Evolutionary conservation across 192 early-diverging fungal genomes (phyloP).

Genomic region (Coemansia sp.): DNA sequence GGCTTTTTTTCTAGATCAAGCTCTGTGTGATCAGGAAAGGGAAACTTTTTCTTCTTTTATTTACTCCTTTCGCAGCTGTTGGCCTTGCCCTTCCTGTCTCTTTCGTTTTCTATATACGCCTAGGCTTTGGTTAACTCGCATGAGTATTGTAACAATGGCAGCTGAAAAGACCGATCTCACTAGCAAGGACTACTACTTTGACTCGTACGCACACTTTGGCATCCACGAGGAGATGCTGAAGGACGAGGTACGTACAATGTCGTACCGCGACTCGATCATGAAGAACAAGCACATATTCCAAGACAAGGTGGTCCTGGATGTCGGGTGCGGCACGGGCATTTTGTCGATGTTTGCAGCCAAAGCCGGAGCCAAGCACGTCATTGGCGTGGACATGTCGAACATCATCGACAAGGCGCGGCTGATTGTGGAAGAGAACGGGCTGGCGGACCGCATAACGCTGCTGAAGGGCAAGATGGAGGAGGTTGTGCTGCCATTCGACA

Average conservation of each 20-base stretch:
- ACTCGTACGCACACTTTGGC: slow-evolving; percentile 95
- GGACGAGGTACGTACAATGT: slow-evolving; percentile 92
- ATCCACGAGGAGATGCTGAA: slow-evolving; percentile 98
- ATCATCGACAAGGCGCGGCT: slow-evolving; percentile 94
- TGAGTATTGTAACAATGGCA: slow-evolving; percentile 2
- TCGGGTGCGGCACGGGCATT: slow-evolving; percentile 99
- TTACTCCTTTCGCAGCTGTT: neutral
- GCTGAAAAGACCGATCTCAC: slow-evolving; percentile 31
- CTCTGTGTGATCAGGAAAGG: slow-evolving; percentile 1
- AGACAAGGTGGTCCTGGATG: slow-evolving; percentile 96
- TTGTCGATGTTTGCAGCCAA: slow-evolving; percentile 99
- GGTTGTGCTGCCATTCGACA: slow-evolving; percentile 84
- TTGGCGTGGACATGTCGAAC: slow-evolving; percentile 96
- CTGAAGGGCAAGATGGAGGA: slow-evolving; percentile 98
- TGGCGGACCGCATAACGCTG: slow-evolving; percentile 83
- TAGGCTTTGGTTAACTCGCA: no score
- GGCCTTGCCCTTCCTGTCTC: neutral
- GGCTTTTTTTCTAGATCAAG: slow-evolving; percentile 3
- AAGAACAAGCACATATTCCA: slow-evolving; percentile 96
- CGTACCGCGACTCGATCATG: slow-evolving; percentile 91
- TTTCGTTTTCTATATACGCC: neutral
- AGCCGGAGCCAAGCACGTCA: slow-evolving; percentile 91
- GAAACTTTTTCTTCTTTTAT: slow-evolving; percentile 1
- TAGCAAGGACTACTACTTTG: slow-evolving; percentile 92
- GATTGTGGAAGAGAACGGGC: slow-evolving; percentile 93